A percentile compares a stretch with the other conserved stretches of the same genome.
These are phyloP conservation scores for Aquilaria agallochum DNA, from an alignment of 441 rosid species.

Conservation along the genomic window DNA sequence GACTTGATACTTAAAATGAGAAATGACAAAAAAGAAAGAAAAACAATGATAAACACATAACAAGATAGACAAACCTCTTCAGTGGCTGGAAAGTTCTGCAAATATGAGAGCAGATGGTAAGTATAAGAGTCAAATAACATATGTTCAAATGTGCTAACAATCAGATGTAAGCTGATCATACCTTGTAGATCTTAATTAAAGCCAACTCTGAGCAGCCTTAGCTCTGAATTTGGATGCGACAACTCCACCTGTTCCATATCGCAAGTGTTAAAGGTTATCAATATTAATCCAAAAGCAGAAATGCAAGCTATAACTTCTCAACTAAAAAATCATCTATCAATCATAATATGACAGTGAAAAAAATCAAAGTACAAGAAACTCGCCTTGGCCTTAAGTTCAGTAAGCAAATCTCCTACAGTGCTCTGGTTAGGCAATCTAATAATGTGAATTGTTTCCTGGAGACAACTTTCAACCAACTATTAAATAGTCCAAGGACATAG, in stretches of 20 bases:
- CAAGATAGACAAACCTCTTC: constrained; percentile 54
- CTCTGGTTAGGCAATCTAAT: constrained; percentile 96
- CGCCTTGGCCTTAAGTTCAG: constrained; percentile 84
- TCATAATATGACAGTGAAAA: no score
- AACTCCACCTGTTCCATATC: constrained; percentile 66
- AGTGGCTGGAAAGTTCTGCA: constrained; percentile 74
- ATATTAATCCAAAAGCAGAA: no score
- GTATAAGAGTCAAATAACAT: not conserved
- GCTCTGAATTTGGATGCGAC: constrained; percentile 86
- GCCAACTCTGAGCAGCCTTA: constrained; percentile 87
- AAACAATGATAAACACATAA: not conserved
- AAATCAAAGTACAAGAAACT: constrained; percentile 4
- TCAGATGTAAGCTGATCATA: constrained; percentile 13
- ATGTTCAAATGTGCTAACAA: not conserved
- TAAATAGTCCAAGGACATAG: not conserved
- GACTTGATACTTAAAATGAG: no score
- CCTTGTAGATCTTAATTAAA: constrained; percentile 92
- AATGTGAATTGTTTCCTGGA: constrained; percentile 74
- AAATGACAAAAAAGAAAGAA: no score
- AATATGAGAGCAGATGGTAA: not conserved
- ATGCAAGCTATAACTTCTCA: no score
- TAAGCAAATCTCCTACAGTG: constrained; percentile 83
- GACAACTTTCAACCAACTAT: constrained; percentile 14
- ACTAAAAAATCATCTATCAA: no score
- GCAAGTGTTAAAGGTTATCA: no score